Evolutionary conservation across 2,329 filamentous ascomycete species (phyloP).

Genomic region (Aspergillus transmontanensis): DNA sequence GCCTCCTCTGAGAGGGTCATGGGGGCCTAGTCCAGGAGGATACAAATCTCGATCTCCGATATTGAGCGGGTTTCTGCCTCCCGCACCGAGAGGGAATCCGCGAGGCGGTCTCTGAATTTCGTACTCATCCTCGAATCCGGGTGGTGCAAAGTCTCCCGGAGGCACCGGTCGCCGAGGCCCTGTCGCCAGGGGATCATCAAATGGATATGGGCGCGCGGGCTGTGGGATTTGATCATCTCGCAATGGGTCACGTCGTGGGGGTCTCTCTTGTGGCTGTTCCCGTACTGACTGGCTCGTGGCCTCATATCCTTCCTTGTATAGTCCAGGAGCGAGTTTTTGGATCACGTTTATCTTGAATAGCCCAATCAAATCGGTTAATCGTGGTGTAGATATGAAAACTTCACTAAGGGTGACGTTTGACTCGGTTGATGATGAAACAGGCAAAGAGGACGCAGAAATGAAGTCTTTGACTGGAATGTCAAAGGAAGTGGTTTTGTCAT

Average conservation of each 20-base stretch:
- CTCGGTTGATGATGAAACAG: conserved; percentile 46
- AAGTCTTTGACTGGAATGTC: conserved; percentile 76
- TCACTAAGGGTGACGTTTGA: conserved; percentile 46
- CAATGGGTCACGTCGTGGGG: conserved; percentile 49
- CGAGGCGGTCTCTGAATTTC: conserved; percentile 73
- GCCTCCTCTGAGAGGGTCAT: conserved; percentile 74
- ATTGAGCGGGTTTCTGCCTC: conserved; percentile 61
- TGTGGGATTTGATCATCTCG: conserved; percentile 57
- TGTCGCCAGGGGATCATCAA: conserved; percentile 66
- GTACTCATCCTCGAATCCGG: conserved; percentile 90
- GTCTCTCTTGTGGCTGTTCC: conserved; percentile 46
- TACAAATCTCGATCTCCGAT: conserved; percentile 88
- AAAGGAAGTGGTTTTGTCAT: conserved; percentile 78
- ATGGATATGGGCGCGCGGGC: conserved; percentile 69
- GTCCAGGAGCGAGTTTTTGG: conserved; percentile 76
- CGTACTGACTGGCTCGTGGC: conserved; percentile 47
- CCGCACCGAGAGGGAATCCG: conserved; percentile 43
- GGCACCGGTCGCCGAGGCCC: conserved; percentile 66
- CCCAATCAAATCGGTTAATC: conserved; percentile 69
- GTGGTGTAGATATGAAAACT: conserved; percentile 73
- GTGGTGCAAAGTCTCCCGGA: conserved; percentile 75
- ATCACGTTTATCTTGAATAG: conserved; percentile 78
- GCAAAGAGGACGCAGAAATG: conserved; percentile 64
- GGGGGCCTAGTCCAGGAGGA: conserved; percentile 79
- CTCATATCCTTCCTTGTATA: conserved; percentile 79